Evolutionary conservation across 73 alveolate genomes (phyloP).

Genomic region (Blepharisma japonicum): DNA sequence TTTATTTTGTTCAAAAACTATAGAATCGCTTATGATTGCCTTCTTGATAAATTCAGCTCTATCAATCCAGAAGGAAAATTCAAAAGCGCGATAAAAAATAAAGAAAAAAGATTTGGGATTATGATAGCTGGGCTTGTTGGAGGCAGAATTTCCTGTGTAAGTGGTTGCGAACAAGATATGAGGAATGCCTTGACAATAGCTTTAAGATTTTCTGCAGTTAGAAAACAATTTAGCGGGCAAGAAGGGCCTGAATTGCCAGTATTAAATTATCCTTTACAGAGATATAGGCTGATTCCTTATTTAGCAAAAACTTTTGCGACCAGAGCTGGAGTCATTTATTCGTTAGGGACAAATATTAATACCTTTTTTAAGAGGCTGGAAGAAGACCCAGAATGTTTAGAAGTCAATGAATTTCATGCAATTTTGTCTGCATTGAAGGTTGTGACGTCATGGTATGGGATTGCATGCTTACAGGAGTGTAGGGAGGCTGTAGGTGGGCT

Average conservation of each 20-base stretch:
- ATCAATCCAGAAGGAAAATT: slow-evolving; percentile 64
- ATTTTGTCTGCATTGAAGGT: slow-evolving; percentile 57
- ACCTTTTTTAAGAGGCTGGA: not conserved
- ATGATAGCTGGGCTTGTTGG: slow-evolving; percentile 60
- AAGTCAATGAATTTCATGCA: slow-evolving; percentile 37
- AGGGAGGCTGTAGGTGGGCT: slow-evolving; percentile 71
- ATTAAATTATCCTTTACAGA: slow-evolving; percentile 59
- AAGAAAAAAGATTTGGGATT: slow-evolving; percentile 77
- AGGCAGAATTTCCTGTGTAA: slow-evolving; percentile 65
- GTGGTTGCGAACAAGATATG: slow-evolving; percentile 42
- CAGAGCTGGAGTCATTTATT: slow-evolving; percentile 43
- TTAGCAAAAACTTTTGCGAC: slow-evolving; percentile 63
- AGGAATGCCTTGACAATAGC: slow-evolving; percentile 49
- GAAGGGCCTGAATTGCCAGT: slow-evolving; percentile 56
- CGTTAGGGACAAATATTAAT: not conserved
- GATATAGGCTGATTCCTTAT: slow-evolving; percentile 60
- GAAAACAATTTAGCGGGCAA: slow-evolving; percentile 64
- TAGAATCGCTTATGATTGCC: slow-evolving; percentile 62
- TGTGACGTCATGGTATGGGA: slow-evolving; percentile 39
- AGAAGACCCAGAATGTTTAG: slow-evolving; percentile 29
- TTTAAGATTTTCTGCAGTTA: slow-evolving; percentile 60
- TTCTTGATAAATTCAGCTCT: slow-evolving; percentile 62
- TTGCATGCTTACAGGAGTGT: slow-evolving; percentile 46
- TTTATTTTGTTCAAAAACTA: slow-evolving; percentile 61
- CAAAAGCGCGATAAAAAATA: slow-evolving; percentile 53